A percentile compares a stretch with the other conserved stretches of the same genome.
Evolutionary conservation across 2,329 filamentous ascomycete species (phyloP).

Genomic region (Rutstroemia sp.): DNA sequence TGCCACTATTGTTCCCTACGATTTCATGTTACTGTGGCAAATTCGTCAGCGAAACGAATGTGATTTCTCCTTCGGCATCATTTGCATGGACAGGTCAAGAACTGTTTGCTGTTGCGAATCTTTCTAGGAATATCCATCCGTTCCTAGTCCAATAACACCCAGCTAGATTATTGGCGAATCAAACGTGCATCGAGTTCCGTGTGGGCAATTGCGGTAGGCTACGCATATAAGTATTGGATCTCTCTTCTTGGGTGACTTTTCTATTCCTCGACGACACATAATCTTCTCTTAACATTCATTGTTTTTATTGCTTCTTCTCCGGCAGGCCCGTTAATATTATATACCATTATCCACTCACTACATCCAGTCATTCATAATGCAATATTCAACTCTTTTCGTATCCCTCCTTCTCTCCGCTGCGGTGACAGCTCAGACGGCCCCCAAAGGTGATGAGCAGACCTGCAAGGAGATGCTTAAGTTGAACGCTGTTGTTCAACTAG

Average conservation of each 20-base stretch:
- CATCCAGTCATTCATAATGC: constrained; percentile 10
- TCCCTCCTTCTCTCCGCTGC: constrained; percentile 18
- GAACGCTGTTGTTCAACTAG: constrained; percentile 28
- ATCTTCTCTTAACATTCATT: not conserved
- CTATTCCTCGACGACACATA: not conserved
- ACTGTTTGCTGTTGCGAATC: too few relatives aligned
- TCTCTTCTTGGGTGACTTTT: not conserved
- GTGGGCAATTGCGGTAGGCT: too few relatives aligned
- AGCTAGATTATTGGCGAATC: too few relatives aligned
- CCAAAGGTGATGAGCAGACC: constrained; percentile 27
- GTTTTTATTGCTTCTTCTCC: not conserved
- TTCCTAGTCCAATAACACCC: too few relatives aligned
- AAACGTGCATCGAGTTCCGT: too few relatives aligned
- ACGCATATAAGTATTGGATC: constrained; percentile 2
- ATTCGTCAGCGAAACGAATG: too few relatives aligned
- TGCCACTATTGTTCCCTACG: too few relatives aligned
- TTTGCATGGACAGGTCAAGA: too few relatives aligned
- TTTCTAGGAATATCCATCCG: too few relatives aligned
- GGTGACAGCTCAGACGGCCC: constrained; percentile 27
- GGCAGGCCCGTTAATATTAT: constrained; percentile 6
- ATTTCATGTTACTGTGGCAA: too few relatives aligned
- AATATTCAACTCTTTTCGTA: constrained; percentile 20
- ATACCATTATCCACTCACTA: not conserved
- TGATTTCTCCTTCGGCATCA: too few relatives aligned
- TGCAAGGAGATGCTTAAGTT: constrained; percentile 30